Base-by-base conservation (phyloP, 2,329 filamentous ascomycete species). In the Fusarium annulatum region DNA sequence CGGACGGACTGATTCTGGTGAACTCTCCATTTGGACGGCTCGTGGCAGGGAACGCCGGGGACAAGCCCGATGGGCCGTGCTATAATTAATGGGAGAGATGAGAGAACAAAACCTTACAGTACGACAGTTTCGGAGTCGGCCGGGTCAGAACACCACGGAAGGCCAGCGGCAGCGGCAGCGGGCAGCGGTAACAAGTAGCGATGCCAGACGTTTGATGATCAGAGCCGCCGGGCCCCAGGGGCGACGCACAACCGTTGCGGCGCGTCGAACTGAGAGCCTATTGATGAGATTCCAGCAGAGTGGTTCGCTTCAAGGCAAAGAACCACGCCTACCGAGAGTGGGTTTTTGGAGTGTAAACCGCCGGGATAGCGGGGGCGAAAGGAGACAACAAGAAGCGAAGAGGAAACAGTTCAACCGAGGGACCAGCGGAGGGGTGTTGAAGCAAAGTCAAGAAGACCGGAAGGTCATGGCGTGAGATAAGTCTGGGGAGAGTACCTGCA, bases 401-500 rank as follows among this genome's bases (percentile, higher is more conserved):
- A 68, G 75, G 64, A 73, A 74, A 77, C 72, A 76, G 69, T 64
- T 70, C 61, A 70, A 64, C 55, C 64, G 45, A 61, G 65, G 53
- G 59, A 33, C 48, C 57, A 64, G 60, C 56, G 69, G 71, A 76
- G 75, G 76, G 74, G 76, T 77, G 76, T 76, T 77, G 63, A 71
- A 77, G 73, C 67, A 77, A 67, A 77, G 71, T 72, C 74, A 75
- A 65, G 69, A 77, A 78, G 69, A 77, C 69, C 71, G 52, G 66
- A 69, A 77, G 69, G 71, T 69, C 71, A 76, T 78, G 76, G 76
- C 76, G 76, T 76, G 62, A 67, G 76, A 67, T 73, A 46, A 67
- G 74, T 73, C 73, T 77, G 72, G 73, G 77, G 76, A 78, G 64
- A 78, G 75, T 75, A 77, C 70, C 76, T 79, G 76, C 77, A 78